Evolutionary conservation across 306 rosid species (phyloP).

Genomic region (Fragaria vesca): DNA sequence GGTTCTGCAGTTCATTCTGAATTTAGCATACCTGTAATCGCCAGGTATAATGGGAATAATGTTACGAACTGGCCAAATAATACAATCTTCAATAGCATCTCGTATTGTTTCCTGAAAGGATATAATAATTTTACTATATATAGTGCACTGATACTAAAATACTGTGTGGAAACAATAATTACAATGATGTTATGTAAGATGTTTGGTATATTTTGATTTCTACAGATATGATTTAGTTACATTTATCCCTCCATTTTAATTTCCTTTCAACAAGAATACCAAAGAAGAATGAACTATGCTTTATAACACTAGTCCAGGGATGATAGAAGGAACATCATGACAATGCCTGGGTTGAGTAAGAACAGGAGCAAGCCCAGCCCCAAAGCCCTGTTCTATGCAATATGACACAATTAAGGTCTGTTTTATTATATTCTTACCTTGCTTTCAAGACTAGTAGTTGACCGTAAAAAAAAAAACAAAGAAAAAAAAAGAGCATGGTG

Average conservation of each 20-base stretch:
- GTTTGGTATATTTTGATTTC: neutral
- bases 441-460: neutral
- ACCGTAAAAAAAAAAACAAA: neutral
- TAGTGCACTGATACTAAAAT: neutral
- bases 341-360: neutral
- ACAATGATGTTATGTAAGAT: neutral
- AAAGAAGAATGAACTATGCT: neutral
- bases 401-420: neutral
- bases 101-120: conserved; percentile 73
- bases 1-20: neutral
- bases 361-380: neutral
- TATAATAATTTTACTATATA: conserved; percentile 6
- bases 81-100: conserved; percentile 87
- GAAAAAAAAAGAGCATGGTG: neutral
- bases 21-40: conserved; percentile 68
- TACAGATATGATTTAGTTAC: neutral
- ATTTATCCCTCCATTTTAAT: neutral
- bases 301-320: neutral
- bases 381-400: neutral
- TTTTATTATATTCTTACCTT: neutral
- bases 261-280: neutral
- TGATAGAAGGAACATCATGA: neutral
- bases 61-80: conserved; percentile 91
- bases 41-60: conserved; percentile 80
- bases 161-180: neutral